phyloP scores from a whole-genome alignment of 257 asterid species.

The Henckelia pumila region DNA sequence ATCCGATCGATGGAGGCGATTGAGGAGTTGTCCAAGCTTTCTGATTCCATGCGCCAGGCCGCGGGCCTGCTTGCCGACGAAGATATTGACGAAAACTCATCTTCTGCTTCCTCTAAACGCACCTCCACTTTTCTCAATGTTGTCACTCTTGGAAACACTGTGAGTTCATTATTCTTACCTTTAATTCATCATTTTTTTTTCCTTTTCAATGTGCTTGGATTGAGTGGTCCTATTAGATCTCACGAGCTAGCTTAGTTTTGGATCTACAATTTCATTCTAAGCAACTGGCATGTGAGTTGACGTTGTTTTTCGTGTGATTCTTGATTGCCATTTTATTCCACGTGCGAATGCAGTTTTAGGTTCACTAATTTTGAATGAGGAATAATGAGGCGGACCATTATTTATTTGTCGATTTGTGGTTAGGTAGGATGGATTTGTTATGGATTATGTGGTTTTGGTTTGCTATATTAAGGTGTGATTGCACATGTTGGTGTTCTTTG shows the following conservation, averaged over 20 bases:
- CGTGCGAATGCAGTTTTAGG: too few relatives aligned
- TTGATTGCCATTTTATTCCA: too few relatives aligned
- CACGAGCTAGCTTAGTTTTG: background rate
- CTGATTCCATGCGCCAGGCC: constrained; percentile 8
- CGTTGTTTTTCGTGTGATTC: too few relatives aligned
- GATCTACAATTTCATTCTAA: background rate
- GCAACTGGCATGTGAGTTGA: background rate
- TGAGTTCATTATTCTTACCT: background rate
- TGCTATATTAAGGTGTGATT: background rate
- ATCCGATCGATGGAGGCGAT: background rate
- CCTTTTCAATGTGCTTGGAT: background rate
- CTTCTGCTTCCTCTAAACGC: background rate
- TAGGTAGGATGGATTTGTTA: background rate
- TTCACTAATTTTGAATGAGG: background rate
- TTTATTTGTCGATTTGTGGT: background rate
- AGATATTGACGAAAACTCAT: constrained; percentile 4
- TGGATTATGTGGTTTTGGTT: background rate
- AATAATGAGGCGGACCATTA: background rate
- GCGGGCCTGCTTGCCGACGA: constrained; percentile 1
- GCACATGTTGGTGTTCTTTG: background rate
- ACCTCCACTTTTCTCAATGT: constrained; percentile 10
- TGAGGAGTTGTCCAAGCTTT: background rate
- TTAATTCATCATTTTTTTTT: background rate
- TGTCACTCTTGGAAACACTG: background rate
- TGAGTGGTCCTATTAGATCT: background rate